These are phyloP conservation scores for Wickerhamomyces mucosus DNA, from an alignment of 805 yeast species.

Conservation along the genomic window DNA sequence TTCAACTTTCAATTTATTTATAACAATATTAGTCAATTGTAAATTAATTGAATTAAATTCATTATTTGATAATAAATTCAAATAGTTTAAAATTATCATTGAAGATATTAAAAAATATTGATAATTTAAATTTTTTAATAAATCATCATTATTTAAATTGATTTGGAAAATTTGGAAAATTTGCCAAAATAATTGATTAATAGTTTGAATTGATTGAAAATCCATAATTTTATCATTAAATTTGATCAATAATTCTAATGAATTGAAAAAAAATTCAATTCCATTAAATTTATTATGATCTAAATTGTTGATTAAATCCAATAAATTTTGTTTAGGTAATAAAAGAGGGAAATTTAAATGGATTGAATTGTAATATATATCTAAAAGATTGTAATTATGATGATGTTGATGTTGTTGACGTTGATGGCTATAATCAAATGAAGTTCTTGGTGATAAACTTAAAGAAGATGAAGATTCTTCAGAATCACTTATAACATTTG, in stretches of 20 bases:
- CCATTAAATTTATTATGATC: too few relatives aligned
- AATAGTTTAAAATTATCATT: neutral
- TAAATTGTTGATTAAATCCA: too few relatives aligned
- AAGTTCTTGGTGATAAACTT: constrained; percentile 13
- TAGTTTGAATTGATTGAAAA: too few relatives aligned
- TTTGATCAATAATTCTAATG: too few relatives aligned
- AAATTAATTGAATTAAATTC: neutral
- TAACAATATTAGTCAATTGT: neutral
- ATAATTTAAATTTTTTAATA: constrained; percentile 20
- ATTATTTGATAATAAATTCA: too few relatives aligned
- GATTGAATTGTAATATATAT: constrained; percentile 36
- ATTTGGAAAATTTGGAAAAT: constrained; percentile 9
- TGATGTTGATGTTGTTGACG: constrained; percentile 6
- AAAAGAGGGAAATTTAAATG: too few relatives aligned
- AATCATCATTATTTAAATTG: constrained; percentile 23
- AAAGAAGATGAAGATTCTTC: constrained; percentile 17
- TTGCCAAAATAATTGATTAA: constrained; percentile 15
- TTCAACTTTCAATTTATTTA: neutral
- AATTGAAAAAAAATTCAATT: too few relatives aligned
- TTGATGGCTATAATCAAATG: constrained; percentile 2
- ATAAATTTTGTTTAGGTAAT: too few relatives aligned
- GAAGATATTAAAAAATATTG: neutral
- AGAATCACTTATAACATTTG: constrained; percentile 18
- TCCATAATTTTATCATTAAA: too few relatives aligned
- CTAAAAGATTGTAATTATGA: constrained; percentile 26